Base-by-base conservation (phyloP, 768 basidiomycete species). In the Russula dissimulans region DNA sequence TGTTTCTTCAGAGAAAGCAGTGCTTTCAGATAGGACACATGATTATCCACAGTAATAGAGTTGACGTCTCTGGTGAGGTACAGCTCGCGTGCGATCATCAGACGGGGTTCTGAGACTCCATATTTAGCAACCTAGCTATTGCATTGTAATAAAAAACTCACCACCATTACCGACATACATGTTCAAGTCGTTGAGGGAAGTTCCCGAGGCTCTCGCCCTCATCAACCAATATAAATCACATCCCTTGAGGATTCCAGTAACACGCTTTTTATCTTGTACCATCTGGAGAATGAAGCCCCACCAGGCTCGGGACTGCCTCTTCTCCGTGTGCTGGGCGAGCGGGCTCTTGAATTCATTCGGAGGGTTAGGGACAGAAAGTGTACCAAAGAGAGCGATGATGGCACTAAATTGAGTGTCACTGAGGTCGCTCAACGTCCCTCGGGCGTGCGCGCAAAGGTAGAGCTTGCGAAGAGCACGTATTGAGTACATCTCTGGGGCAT, bases 141-240 rank as follows among this genome's bases (percentile, higher is more conserved):
- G 5, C 18, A 47, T 36, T 7, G 10, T 36, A 44, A 41, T 6
- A 42, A 14, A 2, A 36, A 64, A 43, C 62, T 26, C 6, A 65
- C 62, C 59, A 55, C 53, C 26, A 36, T 56, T 55, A 44, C 56
- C 57, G 15, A 51, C 8, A 51, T 65, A 59, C 5, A 65, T 47
- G 11, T 26, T 34, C 43, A 57, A 7, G 14, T 50, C 29, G 12
- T 34, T 26, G 3, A 57, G 32, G 9, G 47, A 42, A 22, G 45
- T 52, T 36, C 55, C 56, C 36, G 56, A 45, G 14, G 56, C 46
- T 43, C 31, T 55, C 12, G 78, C 78, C 38, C 72, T 77, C 79
- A 87, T 80, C 49, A 81, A 67, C 85, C 85, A 87, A 69, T 81
- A 87, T 50, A 76, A 74, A 67, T 87, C 84, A n/a, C 77, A 73